These are phyloP conservation scores for Apiospora pterosperma DNA, from an alignment of 2,329 filamentous ascomycete species.

Conservation along the genomic window DNA sequence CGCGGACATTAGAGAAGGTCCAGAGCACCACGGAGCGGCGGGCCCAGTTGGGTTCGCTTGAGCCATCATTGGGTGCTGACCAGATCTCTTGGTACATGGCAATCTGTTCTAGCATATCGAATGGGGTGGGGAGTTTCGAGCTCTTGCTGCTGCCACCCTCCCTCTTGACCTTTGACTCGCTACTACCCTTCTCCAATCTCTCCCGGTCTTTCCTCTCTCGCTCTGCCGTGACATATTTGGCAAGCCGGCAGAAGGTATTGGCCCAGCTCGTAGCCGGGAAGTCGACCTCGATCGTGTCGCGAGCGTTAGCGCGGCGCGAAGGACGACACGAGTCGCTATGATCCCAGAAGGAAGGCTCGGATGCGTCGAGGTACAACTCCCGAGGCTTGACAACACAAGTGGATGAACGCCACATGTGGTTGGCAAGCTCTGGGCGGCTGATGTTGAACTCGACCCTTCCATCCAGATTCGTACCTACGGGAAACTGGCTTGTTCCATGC, in stretches of 20 bases:
- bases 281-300: conserved; percentile 49
- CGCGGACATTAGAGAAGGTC: conserved; percentile 56
- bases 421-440: conserved; percentile 49
- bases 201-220: conserved; percentile 23
- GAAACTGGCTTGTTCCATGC: conserved; percentile 54
- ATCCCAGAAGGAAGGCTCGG: conserved; percentile 40
- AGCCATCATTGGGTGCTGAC: conserved; percentile 44
- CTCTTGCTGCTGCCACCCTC: conserved; percentile 31
- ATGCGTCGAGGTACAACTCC: conserved; percentile 44
- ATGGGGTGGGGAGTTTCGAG: conserved; percentile 24
- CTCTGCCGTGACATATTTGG: conserved; percentile 41
- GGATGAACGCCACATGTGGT: conserved; percentile 58
- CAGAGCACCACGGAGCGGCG: conserved; percentile 60
- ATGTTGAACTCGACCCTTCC: conserved; percentile 58
- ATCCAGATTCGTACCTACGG: conserved; percentile 56
- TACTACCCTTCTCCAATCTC: not conserved
- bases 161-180: conserved; percentile 15
- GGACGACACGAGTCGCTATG: conserved; percentile 46
- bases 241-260: conserved; percentile 54
- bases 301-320: conserved; percentile 3
- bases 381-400: conserved; percentile 55
- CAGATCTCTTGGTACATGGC: conserved; percentile 67
- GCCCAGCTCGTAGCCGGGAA: conserved; percentile 59
- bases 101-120: conserved; percentile 57
- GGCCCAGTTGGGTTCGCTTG: conserved; percentile 38